Evolutionary conservation across 148 eudicot species (phyloP).

Genomic region (Amaranthus hypochondriacus): DNA sequence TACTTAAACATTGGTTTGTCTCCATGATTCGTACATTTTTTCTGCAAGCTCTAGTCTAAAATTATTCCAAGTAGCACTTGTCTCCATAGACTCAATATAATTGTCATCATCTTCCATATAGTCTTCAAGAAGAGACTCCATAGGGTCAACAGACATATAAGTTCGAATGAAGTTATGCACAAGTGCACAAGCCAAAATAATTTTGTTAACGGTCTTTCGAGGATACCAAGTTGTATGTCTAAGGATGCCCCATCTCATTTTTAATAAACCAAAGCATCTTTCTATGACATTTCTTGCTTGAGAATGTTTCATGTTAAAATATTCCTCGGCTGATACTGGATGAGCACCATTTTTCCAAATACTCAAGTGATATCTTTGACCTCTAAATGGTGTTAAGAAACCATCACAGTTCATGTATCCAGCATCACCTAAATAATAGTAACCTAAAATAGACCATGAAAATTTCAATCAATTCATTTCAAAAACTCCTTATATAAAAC

Average conservation of each 20-base stretch:
- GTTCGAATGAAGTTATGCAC: conserved; percentile 9
- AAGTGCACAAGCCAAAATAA: not conserved
- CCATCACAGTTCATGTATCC: too few species aligned
- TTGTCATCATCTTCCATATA: not conserved
- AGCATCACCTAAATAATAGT: too few species aligned
- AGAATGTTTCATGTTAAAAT: conserved; percentile 11
- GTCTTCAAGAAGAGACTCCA: not conserved
- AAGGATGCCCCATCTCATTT: too few species aligned
- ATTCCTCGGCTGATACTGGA: not conserved
- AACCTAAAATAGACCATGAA: too few species aligned
- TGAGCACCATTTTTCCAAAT: too few species aligned
- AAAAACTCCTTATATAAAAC: too few species aligned
- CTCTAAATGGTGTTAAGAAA: too few species aligned
- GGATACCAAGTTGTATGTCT: conserved; percentile 4
- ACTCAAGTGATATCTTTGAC: too few species aligned
- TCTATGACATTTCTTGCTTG: conserved; percentile 17
- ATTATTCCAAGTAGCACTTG: not conserved
- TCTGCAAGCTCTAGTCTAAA: conserved; percentile 12
- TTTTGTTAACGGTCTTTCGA: not conserved
- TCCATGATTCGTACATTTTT: conserved; percentile 10
- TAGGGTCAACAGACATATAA: conserved; percentile 10
- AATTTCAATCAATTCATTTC: too few species aligned
- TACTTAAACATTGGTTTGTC: not conserved
- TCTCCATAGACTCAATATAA: conserved; percentile 9
- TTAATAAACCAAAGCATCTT: conserved; percentile 13